Conservation (phyloP, 1,284 basidiomycete genomes). For the Ustilago cynodontis region DNA sequence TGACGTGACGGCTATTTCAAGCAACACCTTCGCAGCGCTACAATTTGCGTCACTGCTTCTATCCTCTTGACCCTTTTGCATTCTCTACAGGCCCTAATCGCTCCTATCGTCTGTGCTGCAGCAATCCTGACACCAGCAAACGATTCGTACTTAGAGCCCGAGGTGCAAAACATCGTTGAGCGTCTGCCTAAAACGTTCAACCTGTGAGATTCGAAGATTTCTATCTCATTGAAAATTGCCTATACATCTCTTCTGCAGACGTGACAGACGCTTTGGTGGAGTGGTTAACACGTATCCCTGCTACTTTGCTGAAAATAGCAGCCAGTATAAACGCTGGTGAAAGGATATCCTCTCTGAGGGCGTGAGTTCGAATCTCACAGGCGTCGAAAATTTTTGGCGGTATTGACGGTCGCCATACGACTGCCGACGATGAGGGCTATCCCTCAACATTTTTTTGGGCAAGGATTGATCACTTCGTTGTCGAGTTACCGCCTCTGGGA, state of each 20-base stretch:
- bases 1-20: neutral
- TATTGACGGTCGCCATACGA: constrained; percentile 8
- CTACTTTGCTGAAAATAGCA: constrained; percentile 27
- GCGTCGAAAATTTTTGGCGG: constrained; percentile 28
- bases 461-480: constrained; percentile 8
- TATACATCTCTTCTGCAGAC: neutral
- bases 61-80: too few relatives aligned
- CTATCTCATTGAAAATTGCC: neutral
- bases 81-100: too few relatives aligned
- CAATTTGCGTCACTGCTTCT: neutral
- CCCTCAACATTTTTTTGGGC: constrained; percentile 14
- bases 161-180: too few relatives aligned
- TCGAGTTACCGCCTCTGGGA: neutral
- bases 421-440: constrained; percentile 9
- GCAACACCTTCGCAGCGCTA: neutral
- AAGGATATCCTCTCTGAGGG: constrained; percentile 60
- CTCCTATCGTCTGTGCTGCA: neutral
- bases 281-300: constrained; percentile 60
- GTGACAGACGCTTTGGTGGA: constrained; percentile 49
- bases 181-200: neutral
- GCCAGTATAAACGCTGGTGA: constrained; percentile 2
- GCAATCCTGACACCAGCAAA: neutral
- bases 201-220: neutral
- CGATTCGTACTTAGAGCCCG: too few relatives aligned
- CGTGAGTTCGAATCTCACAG: constrained; percentile 60